Percentiles rank a stretch among this genome's conserved stretches.
These are phyloP conservation scores for Suhomyces maxii DNA, from an alignment of 1,139 yeast genomes.

Conservation along the genomic window DNA sequence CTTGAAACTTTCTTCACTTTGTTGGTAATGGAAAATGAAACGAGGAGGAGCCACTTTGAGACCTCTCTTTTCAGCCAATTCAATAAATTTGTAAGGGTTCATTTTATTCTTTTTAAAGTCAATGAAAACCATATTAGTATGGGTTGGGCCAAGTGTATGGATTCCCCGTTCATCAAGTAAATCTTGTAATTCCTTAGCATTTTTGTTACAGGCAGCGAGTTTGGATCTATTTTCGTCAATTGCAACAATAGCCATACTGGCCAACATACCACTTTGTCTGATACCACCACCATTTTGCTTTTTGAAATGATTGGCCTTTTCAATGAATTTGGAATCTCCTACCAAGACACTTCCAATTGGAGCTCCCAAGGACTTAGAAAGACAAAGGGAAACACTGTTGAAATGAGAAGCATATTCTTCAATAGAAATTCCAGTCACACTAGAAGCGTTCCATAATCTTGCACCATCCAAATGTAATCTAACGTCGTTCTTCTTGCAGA, in stretches of 20 bases:
- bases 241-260: slow-evolving; percentile 80
- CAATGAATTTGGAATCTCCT: slow-evolving; percentile 60
- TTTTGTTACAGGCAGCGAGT: slow-evolving; percentile 61
- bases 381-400: slow-evolving; percentile 86
- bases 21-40: slow-evolving; percentile 43
- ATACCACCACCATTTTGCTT: slow-evolving; percentile 96
- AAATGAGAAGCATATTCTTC: slow-evolving; percentile 74
- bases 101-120: slow-evolving; percentile 62
- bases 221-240: slow-evolving; percentile 70
- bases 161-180: slow-evolving; percentile 58
- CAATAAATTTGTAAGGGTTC: slow-evolving; percentile 55
- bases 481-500: slow-evolving; percentile 65
- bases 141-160: slow-evolving; percentile 69
- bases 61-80: slow-evolving; percentile 55
- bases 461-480: slow-evolving; percentile 91
- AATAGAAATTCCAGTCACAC: slow-evolving; percentile 68
- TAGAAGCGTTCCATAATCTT: slow-evolving; percentile 89
- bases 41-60: slow-evolving; percentile 32
- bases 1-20: slow-evolving; percentile 33
- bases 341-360: slow-evolving; percentile 92
- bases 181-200: slow-evolving; percentile 65
- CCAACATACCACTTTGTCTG: slow-evolving; percentile 83
- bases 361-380: slow-evolving; percentile 91
- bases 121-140: slow-evolving; percentile 83
- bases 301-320: slow-evolving; percentile 80